Base-by-base conservation (phyloP, 164 flowering plant species). In the Sextonia rubra region DNA sequence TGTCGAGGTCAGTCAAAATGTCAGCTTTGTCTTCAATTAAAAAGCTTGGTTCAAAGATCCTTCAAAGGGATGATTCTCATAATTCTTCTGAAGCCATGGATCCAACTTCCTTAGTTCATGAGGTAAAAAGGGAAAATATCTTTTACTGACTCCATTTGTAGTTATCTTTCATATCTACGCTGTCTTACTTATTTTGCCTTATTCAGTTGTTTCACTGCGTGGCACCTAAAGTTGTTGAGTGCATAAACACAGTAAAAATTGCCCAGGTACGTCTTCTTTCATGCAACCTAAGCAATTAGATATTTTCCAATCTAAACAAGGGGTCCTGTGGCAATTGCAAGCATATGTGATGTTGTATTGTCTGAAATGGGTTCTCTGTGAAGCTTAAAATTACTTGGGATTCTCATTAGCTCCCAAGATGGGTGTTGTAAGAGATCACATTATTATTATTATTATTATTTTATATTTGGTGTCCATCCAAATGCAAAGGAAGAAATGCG, bases 241-340 rank as follows among this genome's bases (percentile, higher is more conserved):
- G 97, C 80, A 78, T 93, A 76, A 82, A 62, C 76, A 89, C 86
- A 1, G 76, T 93, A 55, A 91, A 93, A 79, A 93, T 95, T 77
- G 90, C 89, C 29, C 99, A 93, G 97, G 98, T 91, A 83, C 73
- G 72, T 61, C 68, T 63, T 1, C 18, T 52, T 18, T 58, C 18
- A 1, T 56, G 24, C 22, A 61, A 64, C 15, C 44, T 64, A 37
- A 37, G 44, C 5, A 37, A 8, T 37, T 37, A 1, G 8, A 3
- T 27, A 30, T 27, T 18, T 64, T 30, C n/a, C 67, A 25, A 30
- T 64, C 30, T 15, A 64, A 64, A 32, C 37, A 64, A 27, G n/a
- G 67, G 20, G 20, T n/a, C 67, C 18, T 12, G 27, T 64, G 67
- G 67, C 12, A 66, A 12, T 37, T 6, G 24, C 69, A 37, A n/a